phyloP scores from a whole-genome alignment of 2,329 filamentous ascomycete species.

The Geosmithia putterillii region DNA sequence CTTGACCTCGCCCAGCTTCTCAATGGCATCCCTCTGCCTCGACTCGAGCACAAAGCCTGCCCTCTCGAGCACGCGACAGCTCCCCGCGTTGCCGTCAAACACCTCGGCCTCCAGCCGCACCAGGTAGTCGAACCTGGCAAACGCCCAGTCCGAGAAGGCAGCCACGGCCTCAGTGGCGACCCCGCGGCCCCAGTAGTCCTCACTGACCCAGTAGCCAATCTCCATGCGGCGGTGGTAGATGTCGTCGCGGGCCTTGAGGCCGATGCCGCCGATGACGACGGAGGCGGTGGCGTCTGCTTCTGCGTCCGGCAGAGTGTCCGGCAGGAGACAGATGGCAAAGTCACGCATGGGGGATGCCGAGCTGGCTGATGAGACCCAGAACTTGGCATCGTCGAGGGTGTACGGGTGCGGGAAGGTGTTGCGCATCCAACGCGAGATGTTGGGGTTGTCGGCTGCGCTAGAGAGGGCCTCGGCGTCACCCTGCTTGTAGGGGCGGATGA shows the following conservation, averaged over 20 bases:
- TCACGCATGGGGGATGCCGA: too few species aligned
- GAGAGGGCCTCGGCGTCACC: too few species aligned
- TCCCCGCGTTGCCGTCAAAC: constrained; percentile 25
- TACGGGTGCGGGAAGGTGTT: too few species aligned
- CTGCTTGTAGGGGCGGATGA: too few species aligned
- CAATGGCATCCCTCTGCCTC: constrained; percentile 21
- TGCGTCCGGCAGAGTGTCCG: too few species aligned
- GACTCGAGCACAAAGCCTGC: constrained; percentile 32
- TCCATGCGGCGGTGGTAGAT: constrained; percentile 30
- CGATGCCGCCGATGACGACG: constrained; percentile 27
- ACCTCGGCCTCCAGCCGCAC: constrained; percentile 26
- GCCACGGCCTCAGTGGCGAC: constrained; percentile 25
- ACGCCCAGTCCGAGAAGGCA: constrained; percentile 29
- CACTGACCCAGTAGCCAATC: constrained; percentile 35
- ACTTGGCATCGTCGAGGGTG: too few species aligned
- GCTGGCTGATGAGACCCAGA: too few species aligned
- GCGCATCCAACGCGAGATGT: too few species aligned
- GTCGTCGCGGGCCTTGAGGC: constrained; percentile 21
- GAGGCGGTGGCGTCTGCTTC: too few species aligned
- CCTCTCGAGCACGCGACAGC: constrained; percentile 27
- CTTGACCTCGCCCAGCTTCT: constrained; percentile 23
- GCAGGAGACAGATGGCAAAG: too few species aligned
- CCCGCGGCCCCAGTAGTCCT: constrained; percentile 30
- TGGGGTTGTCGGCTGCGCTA: too few species aligned
- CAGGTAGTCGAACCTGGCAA: constrained; percentile 25